These are phyloP conservation scores for Strobilomyces confusus DNA, from an alignment of 768 basidiomycete genomes.

Conservation along the genomic window DNA sequence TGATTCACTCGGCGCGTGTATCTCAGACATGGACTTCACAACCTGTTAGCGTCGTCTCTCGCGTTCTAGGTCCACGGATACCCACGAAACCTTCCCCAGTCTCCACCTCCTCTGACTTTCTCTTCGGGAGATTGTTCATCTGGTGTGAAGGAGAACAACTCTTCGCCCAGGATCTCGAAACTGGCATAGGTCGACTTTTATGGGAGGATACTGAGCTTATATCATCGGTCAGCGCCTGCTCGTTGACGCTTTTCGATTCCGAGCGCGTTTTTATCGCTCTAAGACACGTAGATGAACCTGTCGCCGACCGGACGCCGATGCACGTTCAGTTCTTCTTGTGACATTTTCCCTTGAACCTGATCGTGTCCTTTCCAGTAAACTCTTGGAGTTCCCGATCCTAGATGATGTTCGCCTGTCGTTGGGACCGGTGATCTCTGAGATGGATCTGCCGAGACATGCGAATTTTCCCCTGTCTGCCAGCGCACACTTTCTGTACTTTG, in stretches of 20 bases:
- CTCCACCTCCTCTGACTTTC: slow-evolving; percentile 20
- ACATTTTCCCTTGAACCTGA: slow-evolving; percentile 7
- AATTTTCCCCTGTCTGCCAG: slow-evolving; percentile 16
- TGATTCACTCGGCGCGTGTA: slow-evolving; percentile 16
- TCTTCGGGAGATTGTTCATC: slow-evolving; percentile 23
- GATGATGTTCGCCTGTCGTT: slow-evolving; percentile 10
- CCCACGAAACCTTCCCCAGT: slow-evolving; percentile 5
- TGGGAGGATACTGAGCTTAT: slow-evolving; percentile 12
- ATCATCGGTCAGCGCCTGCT: slow-evolving; percentile 21
- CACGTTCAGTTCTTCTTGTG: slow-evolving; percentile 2
- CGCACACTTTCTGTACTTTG: slow-evolving; percentile 15
- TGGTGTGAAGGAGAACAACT: slow-evolving; percentile 21
- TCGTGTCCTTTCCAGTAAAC: slow-evolving; percentile 10
- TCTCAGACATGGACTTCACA: slow-evolving; percentile 21
- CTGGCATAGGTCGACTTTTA: slow-evolving; percentile 17
- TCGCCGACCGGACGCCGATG: slow-evolving; percentile 19
- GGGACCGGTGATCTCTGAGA: slow-evolving; percentile 13
- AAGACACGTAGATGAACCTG: slow-evolving; percentile 14
- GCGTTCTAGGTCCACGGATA: slow-evolving; percentile 15
- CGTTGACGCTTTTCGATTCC: slow-evolving; percentile 13
- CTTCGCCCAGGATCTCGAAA: slow-evolving; percentile 20
- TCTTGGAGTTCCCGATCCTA: slow-evolving; percentile 18
- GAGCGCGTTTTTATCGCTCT: slow-evolving; percentile 20
- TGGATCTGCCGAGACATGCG: slow-evolving; percentile 16
- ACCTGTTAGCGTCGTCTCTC: slow-evolving; percentile 9